Base-by-base conservation (phyloP, 2,329 filamentous ascomycete genomes). In the Madurella fahalii region DNA sequence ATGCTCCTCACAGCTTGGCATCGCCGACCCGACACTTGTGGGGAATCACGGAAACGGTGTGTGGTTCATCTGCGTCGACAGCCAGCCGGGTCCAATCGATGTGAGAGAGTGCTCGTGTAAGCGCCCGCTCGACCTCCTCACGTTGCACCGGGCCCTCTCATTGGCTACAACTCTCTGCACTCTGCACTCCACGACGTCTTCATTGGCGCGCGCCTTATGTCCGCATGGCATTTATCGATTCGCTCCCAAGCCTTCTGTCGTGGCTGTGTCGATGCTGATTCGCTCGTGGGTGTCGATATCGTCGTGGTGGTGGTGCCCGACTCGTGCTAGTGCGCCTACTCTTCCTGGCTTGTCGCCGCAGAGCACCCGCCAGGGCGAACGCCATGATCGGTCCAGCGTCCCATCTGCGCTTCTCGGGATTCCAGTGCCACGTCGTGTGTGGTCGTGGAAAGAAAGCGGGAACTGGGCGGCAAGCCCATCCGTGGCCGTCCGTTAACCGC, bases 161-260 rank as follows among this genome's bases (percentile, higher is more conserved):
- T 65, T 65, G 64, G 64, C 49, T 55, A 51, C 53, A 15, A 16
- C 49, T 17, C 31, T 34, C 42, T 54, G 53, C 56, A 56, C 53
- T 43, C 47, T 48, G 40, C 48, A 34, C 57, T 31, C 52, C 44
- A 58, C 59, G 52, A 25, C 30, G 44, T 31, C 47, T 50, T 47
- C 52, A 58, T 65, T 65, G 60, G 63, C 64, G 63, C 64, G 64
- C 64, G 63, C 63, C 64, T 60, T 63, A 40, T 50, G 48, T 48
- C 54, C 46, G 58, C 59, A 62, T 60, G 47, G 40, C 60, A 42
- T 52, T 50, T 59, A 60, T 65, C 54, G 61, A 61, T 52, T 58
- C 50, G 49, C 40, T 50, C 42, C 43, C 49, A 20, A 43, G 30
- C 44, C 11, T 52, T 40, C 51, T 18, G 44, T 48, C 53, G 47